Percentiles rank a stretch among this genome's conserved stretches.
Conservation (phyloP, 164 flowering plant genomes). For the Liriodendron chinense region DNA sequence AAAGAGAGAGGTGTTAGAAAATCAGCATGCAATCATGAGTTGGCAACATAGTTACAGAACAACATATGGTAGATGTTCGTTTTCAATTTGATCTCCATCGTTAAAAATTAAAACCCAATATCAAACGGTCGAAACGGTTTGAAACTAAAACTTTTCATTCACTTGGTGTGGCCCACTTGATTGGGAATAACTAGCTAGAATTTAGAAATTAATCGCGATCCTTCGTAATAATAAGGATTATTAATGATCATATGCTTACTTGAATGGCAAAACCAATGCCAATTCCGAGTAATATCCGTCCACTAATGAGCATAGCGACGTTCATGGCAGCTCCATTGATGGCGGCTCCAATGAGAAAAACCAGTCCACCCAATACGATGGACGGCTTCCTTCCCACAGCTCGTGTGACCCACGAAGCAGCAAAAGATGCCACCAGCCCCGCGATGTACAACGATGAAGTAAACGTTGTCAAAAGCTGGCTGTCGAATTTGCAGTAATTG, state of each 20-base stretch:
- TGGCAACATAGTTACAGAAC: no score
- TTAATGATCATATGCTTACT: slow-evolving; percentile 26
- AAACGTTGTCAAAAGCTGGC: slow-evolving; percentile 51
- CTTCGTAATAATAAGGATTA: no score
- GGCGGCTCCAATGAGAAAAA: slow-evolving; percentile 55
- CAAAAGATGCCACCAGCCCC: slow-evolving; percentile 41
- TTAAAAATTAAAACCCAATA: no score
- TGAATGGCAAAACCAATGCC: slow-evolving; percentile 77
- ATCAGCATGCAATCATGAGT: no score
- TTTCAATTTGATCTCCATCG: no score
- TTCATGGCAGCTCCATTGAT: slow-evolving; percentile 50
- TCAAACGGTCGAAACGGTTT: no score
- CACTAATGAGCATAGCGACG: slow-evolving; percentile 67
- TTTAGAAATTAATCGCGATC: no score
- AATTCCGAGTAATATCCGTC: slow-evolving; percentile 64
- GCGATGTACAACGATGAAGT: slow-evolving; percentile 73
- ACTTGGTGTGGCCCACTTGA: no score
- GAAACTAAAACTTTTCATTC: no score
- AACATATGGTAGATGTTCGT: no score
- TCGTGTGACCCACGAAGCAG: slow-evolving; percentile 45
- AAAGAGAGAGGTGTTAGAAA: background rate
- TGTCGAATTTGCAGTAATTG: slow-evolving; percentile 69
- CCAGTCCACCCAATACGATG: slow-evolving; percentile 60
- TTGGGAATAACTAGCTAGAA: no score
- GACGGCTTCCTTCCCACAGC: slow-evolving; percentile 50